Conservation (phyloP, 768 basidiomycete species). For the Suillus brevipes region DNA sequence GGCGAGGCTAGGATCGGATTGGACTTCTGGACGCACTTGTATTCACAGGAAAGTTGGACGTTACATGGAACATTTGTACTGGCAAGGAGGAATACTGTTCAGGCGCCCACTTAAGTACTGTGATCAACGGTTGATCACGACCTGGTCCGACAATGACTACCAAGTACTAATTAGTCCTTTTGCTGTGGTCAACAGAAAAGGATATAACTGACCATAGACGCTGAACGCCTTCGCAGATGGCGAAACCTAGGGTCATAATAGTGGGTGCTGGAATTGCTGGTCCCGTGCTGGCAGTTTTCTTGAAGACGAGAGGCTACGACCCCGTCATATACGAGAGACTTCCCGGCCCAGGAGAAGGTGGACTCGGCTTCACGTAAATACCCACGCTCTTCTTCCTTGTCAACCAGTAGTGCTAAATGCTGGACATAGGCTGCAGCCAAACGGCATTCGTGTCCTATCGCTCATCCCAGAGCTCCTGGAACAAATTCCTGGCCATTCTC, state of each 20-base stretch:
- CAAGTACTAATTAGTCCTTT: background rate
- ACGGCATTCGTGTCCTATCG: constrained; percentile 28
- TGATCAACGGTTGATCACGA: background rate
- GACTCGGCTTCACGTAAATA: constrained; percentile 35
- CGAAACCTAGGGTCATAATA: constrained; percentile 35
- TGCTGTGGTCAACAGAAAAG: background rate
- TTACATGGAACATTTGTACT: background rate
- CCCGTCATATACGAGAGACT: constrained; percentile 39
- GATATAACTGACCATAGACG: background rate
- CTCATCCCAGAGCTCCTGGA: constrained; percentile 28
- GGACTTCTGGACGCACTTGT: background rate
- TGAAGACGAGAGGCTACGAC: constrained; percentile 39
- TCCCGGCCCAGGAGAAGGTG: constrained; percentile 19
- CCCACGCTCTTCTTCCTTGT: background rate
- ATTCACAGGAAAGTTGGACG: background rate
- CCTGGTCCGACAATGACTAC: background rate
- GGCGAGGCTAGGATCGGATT: background rate
- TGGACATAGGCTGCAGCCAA: constrained; percentile 28
- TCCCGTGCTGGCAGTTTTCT: constrained; percentile 38
- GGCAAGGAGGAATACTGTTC: background rate
- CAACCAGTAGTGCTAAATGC: background rate
- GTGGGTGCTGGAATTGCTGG: constrained; percentile 42
- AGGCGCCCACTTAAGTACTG: background rate
- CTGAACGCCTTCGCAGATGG: background rate
- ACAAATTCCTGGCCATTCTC: constrained; percentile 23